Base-by-base conservation (phyloP, 768 basidiomycete species). In the Sporobolomyces pararoseus region DNA sequence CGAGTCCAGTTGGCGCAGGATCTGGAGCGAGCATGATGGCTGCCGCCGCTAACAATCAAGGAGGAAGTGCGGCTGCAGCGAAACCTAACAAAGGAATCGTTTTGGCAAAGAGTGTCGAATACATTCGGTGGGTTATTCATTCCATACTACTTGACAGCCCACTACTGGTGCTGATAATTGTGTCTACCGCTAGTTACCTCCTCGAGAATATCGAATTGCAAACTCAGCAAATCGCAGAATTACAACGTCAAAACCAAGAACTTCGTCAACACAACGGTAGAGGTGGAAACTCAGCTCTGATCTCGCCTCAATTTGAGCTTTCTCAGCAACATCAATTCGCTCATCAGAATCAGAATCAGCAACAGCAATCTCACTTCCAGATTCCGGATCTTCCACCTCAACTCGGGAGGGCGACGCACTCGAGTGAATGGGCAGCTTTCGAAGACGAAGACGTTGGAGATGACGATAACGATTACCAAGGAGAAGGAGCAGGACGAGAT, bases 61-160 rank as follows among this genome's bases (percentile, higher is more conserved):
- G 35, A 12, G 51, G 13, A 32, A 25, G 35, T 6, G 25, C 14
- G 4, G 61, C 47, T 6, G 44, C 59, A 21, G 51, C 50, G 19
- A 94, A 94, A 78, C 91, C 91, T 32, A 94, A 95, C 81, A 95
- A 95, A 83, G 91, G 92, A 39, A 90, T 94, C 87, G 92, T 95
- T 50, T 80, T 95, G 52, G 79, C 89, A 74, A 95, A 90, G 84
- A 87, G 86, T 64, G 87, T 89, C 3, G 87, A 88, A 76, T 87
- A 88, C 75, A 87, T 88, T 35, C 66, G 76, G 76, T 79, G 59
- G 49, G 60, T 55, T 21, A 10, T 10, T 19, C 12, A 5, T 3
- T 29, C 34, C 7, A 29, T 7, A 19, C 54, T 29, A 25, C 25
- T 16, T 10, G 25, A 7, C 21, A 19, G 23, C 12, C 16, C 12